These are phyloP conservation scores for Aspergillus hiratsukae DNA, from an alignment of 2,329 filamentous ascomycete genomes.

Conservation along the genomic window DNA sequence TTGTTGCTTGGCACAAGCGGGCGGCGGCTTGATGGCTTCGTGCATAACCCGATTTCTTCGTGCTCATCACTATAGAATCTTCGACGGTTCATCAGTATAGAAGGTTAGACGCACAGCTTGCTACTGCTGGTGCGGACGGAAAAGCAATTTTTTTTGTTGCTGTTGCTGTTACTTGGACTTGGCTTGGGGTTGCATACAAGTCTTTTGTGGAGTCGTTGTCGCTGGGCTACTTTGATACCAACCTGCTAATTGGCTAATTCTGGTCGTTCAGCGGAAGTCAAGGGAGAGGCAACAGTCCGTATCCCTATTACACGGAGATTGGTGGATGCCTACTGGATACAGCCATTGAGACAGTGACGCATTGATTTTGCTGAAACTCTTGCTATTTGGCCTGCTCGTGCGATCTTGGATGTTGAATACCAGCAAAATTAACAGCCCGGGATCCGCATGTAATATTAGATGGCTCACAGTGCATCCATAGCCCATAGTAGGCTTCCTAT, in stretches of 20 bases:
- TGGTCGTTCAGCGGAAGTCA: neutral
- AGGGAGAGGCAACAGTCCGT: neutral
- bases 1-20: constrained; percentile 11
- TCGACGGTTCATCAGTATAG: constrained; percentile 17
- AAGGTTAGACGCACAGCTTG: constrained; percentile 17
- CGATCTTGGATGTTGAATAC: neutral
- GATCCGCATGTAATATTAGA: neutral
- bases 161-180: neutral
- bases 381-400: neutral
- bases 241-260: constrained; percentile 1
- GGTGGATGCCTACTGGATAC: neutral
- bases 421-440: neutral
- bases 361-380: neutral
- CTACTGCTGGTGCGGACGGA: constrained; percentile 15
- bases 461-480: neutral
- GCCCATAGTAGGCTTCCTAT: neutral
- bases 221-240: constrained; percentile 6
- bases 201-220: neutral
- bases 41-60: constrained; percentile 13
- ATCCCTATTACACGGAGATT: neutral
- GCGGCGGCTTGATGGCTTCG: constrained; percentile 18
- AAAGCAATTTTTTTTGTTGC: constrained; percentile 8
- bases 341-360: neutral
- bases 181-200: constrained; percentile 1
- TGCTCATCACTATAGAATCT: constrained; percentile 20